These are phyloP conservation scores for Erigeron canadensis DNA, from an alignment of 129 eudicot genomes.

Conservation along the genomic window DNA sequence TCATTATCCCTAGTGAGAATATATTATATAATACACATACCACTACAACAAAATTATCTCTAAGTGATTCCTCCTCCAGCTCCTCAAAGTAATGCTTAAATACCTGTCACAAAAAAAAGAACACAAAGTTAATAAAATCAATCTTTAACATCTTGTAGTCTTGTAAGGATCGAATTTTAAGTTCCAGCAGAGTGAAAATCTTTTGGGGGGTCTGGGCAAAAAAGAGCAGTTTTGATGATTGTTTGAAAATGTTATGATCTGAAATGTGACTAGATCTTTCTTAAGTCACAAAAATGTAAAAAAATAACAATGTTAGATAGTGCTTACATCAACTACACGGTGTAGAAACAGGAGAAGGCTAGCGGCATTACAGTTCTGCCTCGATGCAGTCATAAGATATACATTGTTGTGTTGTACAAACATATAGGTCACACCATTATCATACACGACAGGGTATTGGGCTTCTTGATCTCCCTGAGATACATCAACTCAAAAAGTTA, in stretches of 20 bases:
- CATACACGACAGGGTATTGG: constrained; percentile 90
- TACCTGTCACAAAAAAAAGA: constrained; percentile 52
- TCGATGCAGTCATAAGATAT: constrained; percentile 80
- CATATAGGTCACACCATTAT: constrained; percentile 94
- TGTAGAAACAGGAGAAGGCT: constrained; percentile 87
- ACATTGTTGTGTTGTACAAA: constrained; percentile 96
- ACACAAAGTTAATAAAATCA: not conserved
- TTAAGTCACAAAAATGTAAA: constrained; percentile 4
- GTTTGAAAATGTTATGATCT: not conserved
- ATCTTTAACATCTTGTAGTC: constrained; percentile 3
- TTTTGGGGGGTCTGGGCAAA: too few species aligned
- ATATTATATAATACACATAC: constrained; percentile 38
- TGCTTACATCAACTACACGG: constrained; percentile 94
- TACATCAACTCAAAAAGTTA: constrained; percentile 26
- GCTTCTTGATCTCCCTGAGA: constrained; percentile 74
- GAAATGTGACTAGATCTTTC: constrained; percentile 5
- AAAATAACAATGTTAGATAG: constrained; percentile 14
- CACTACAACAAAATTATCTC: constrained; percentile 97
- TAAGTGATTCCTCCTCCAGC: constrained; percentile 98
- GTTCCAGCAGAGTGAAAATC: not conserved
- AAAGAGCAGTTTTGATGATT: too few species aligned
- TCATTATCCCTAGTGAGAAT: not conserved
- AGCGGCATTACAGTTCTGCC: constrained; percentile 99
- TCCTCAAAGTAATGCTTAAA: constrained; percentile 93
- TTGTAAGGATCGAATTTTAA: not conserved